Evolutionary conservation across 176 grass and related monocot genomes (phyloP), one percentile per base, ranked within the genome.

Genomic region (Bonia amplexicaulis): DNA sequence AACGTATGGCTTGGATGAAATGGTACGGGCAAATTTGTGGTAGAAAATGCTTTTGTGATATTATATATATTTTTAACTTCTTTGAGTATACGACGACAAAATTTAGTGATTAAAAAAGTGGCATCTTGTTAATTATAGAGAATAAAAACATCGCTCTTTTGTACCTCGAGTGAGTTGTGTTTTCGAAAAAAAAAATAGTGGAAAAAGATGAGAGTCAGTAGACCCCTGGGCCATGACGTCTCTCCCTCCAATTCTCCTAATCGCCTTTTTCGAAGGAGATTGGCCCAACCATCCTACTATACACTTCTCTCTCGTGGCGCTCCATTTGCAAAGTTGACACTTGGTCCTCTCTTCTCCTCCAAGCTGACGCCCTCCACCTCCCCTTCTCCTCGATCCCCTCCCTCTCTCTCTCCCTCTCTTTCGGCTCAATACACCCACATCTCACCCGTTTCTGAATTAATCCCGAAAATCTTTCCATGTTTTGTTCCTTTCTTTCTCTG

Each of bases 251-350:
- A 70, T 33, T 41, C 51, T 48, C 22, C 10, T 37, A 0, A 5
- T 20, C 66, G 9, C 42, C 31, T 86, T 72, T 75, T 40, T 22
- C 0, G 44, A 86, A 80, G 53, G 66, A 58, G 54, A 12, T 14
- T 44, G 14, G 73, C 39, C 16, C 12, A 23, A 35, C n/a, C n/a
- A 45, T 12, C 23, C 42, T 26, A 47, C 9, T 7, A 42, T 37
- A 42, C 35, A 10, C 42, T 8, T 41, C 7, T 39, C 15, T 53
- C 71, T 85, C 71, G 66, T 71, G 84, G 75, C 22, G 53, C 84
- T 60, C 75, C 66, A 79, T 71, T 55, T 79, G 42, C 84, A 52
- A 20, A 41, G 76, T 39, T 86, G 35, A 72, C 76, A 79, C 84
- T 58, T 63, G 67, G 51, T 79, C 68, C 29, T 17, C 13, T 62